These are phyloP conservation scores for Lecanicillium sp. DNA, from an alignment of 2,329 filamentous ascomycete species.

Conservation along the genomic window DNA sequence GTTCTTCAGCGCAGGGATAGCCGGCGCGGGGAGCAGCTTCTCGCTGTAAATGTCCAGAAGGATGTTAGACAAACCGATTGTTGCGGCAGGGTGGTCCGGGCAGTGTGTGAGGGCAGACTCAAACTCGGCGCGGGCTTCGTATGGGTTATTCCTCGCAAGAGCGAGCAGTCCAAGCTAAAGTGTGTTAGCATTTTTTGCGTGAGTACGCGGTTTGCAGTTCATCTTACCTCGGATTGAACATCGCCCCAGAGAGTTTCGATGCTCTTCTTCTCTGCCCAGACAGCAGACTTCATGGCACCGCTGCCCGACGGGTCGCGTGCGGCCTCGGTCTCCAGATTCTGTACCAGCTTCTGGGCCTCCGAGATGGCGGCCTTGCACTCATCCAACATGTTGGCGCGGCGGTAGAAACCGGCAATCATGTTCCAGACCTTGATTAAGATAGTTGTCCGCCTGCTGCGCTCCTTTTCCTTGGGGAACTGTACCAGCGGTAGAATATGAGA, in stretches of 20 bases:
- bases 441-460: slow-evolving; percentile 42
- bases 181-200: slow-evolving; percentile 17
- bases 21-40: slow-evolving; percentile 53
- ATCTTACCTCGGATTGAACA: slow-evolving; percentile 69
- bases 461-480: slow-evolving; percentile 49
- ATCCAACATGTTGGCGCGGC: slow-evolving; percentile 70
- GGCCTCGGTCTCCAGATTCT: slow-evolving; percentile 62
- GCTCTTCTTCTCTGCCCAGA: slow-evolving; percentile 76
- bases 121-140: slow-evolving; percentile 68
- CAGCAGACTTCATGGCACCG: slow-evolving; percentile 54
- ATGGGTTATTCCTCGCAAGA: slow-evolving; percentile 54
- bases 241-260: slow-evolving; percentile 82
- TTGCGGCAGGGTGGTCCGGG: slow-evolving; percentile 73
- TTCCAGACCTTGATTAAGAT: slow-evolving; percentile 79
- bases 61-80: slow-evolving; percentile 76
- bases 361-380: slow-evolving; percentile 74
- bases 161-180: slow-evolving; percentile 61
- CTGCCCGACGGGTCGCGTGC: slow-evolving; percentile 56
- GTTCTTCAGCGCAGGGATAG: slow-evolving; percentile 40
- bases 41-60: slow-evolving; percentile 79
- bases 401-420: slow-evolving; percentile 82
- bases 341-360: slow-evolving; percentile 74
- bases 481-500: slow-evolving; percentile 45
- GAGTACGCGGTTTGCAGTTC: slow-evolving; percentile 18
- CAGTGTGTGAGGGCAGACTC: slow-evolving; percentile 76